Evolutionary conservation across 129 eudicot species (phyloP).

Genomic region (Pulicaria dysenterica): DNA sequence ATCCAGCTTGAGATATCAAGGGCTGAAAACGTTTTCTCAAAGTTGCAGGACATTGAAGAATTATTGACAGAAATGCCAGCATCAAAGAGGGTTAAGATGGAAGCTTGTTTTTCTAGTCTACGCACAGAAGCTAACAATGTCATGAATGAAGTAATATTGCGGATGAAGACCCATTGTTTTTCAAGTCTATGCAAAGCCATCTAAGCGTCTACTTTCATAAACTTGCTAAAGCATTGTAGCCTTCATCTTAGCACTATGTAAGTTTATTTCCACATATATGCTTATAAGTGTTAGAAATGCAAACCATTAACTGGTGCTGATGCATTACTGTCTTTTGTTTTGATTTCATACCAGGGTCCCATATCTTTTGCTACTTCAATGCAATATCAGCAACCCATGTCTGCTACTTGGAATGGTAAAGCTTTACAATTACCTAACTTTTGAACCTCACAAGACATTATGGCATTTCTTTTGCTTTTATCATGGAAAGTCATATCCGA

Average conservation of each 20-base stretch:
- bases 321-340: too few relatives aligned
- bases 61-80: background rate
- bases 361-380: too few relatives aligned
- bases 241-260: background rate
- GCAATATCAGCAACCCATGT: too few relatives aligned
- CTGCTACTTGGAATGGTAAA: too few relatives aligned
- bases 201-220: background rate
- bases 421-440: too few relatives aligned
- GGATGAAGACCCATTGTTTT: slow-evolving; percentile 6
- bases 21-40: background rate
- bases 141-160: background rate
- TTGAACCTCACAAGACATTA: too few relatives aligned
- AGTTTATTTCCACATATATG: background rate
- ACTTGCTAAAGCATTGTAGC: background rate
- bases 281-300: too few relatives aligned
- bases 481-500: too few relatives aligned
- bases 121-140: slow-evolving; percentile 1
- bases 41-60: background rate
- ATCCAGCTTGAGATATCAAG: background rate
- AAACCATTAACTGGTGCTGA: too few relatives aligned
- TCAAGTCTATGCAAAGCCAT: background rate
- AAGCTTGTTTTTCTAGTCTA: background rate
- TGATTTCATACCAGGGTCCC: too few relatives aligned
- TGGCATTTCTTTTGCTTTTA: too few relatives aligned
- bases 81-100: slow-evolving; percentile 8